These are phyloP conservation scores for Musa acuminata DNA, from an alignment of 176 grass and related monocot genomes.

Conservation along the genomic window DNA sequence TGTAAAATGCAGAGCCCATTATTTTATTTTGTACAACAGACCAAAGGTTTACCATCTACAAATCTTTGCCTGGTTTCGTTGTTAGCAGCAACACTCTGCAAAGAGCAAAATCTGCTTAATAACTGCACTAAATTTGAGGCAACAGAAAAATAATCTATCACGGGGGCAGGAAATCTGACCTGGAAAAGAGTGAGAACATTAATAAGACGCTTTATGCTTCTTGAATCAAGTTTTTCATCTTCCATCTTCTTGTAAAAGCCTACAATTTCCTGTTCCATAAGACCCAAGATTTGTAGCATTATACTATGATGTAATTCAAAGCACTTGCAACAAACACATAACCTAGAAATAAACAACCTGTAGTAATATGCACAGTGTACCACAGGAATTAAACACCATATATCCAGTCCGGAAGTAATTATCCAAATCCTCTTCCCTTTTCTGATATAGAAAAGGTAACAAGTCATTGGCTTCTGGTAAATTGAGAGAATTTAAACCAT, in stretches of 20 bases:
- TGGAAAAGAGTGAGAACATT: conserved; percentile 22
- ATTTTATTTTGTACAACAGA: not conserved
- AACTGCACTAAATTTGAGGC: not conserved
- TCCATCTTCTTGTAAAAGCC: conserved; percentile 19
- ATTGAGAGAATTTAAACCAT: too few relatives aligned
- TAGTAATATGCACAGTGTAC: conserved; percentile 13
- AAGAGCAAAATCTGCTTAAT: not conserved
- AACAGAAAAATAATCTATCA: not conserved
- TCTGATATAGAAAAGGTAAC: not conserved
- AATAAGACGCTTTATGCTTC: conserved; percentile 11
- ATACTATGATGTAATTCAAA: not conserved
- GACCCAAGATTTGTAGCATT: not conserved
- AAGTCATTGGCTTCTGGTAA: not conserved
- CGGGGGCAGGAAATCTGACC: not conserved
- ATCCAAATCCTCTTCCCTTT: conserved; percentile 11
- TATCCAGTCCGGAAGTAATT: conserved; percentile 13
- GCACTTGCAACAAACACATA: not conserved
- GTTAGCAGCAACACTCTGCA: conserved; percentile 17
- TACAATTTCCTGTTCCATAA: conserved; percentile 10
- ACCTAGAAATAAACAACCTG: conserved; percentile 13
- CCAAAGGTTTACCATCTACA: conserved; percentile 11
- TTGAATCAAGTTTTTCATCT: conserved; percentile 4
- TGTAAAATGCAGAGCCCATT: not conserved
- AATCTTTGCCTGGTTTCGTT: conserved; percentile 14
- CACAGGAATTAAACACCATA: conserved; percentile 18